Conservation (phyloP, 2,329 filamentous ascomycete species). For the Didymella pomorum region DNA sequence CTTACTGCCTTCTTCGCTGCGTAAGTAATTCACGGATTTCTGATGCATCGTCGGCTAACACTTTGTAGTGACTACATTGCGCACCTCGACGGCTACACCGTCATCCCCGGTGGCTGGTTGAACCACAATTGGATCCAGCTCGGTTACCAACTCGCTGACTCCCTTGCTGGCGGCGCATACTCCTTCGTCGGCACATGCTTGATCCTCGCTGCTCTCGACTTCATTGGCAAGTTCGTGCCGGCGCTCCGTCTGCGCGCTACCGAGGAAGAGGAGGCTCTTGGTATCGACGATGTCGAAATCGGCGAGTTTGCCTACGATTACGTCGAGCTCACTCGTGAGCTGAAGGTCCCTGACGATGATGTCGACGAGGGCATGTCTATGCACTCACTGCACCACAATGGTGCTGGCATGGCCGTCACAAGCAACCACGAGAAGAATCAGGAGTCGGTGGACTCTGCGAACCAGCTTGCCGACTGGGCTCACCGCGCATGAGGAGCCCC, state of each 20-base stretch:
- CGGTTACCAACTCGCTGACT: slow-evolving; percentile 84
- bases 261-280: slow-evolving; percentile 81
- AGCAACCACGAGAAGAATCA: slow-evolving; percentile 50
- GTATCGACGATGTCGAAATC: slow-evolving; percentile 89
- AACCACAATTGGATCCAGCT: slow-evolving; percentile 86
- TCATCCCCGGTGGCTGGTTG: slow-evolving; percentile 80
- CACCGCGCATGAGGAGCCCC: slow-evolving; percentile 35
- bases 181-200: slow-evolving; percentile 79
- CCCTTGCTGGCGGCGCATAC: slow-evolving; percentile 76
- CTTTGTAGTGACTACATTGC: slow-evolving; percentile 74
- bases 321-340: slow-evolving; percentile 80
- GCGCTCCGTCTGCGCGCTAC: slow-evolving; percentile 76
- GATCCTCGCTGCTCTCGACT: slow-evolving; percentile 68
- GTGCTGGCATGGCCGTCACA: slow-evolving; percentile 37
- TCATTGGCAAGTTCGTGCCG: slow-evolving; percentile 80
- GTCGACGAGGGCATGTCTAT: slow-evolving; percentile 48
- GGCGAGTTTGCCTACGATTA: slow-evolving; percentile 96
- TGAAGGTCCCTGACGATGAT: slow-evolving; percentile 56
- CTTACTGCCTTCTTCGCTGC: slow-evolving; percentile 79
- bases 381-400: slow-evolving; percentile 41
- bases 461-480: slow-evolving; percentile 49
- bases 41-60: not conserved
- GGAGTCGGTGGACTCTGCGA: slow-evolving; percentile 46
- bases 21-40: slow-evolving; percentile 49
- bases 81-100: slow-evolving; percentile 73